Percentiles rank a stretch among this genome's conserved stretches.
These are phyloP conservation scores for Phytophthora ramorum DNA, from an alignment of 352 stramenopile species.

Conservation along the genomic window DNA sequence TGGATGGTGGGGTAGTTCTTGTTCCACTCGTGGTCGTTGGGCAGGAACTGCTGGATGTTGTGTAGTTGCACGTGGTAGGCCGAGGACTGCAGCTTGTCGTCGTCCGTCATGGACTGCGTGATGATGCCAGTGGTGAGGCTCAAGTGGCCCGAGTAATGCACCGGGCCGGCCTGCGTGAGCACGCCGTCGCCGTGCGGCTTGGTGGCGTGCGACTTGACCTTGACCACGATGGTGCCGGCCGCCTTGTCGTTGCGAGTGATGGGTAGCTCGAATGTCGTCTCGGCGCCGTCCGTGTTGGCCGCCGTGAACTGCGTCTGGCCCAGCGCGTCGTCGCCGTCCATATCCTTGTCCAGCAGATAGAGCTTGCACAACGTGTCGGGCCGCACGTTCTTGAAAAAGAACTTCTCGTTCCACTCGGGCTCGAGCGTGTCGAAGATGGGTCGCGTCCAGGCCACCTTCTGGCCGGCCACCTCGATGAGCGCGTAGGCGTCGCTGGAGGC, in stretches of 20 bases:
- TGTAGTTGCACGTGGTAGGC: constrained; percentile 46
- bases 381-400: constrained; percentile 49
- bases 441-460: constrained; percentile 45
- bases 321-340: too few relatives aligned
- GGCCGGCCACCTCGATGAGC: constrained; percentile 41
- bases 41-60: constrained; percentile 35
- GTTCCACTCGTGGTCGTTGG: constrained; percentile 46
- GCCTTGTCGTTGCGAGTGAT: constrained; percentile 33
- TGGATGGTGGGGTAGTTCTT: constrained; percentile 43
- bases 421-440: constrained; percentile 44
- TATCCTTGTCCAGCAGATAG: too few relatives aligned
- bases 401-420: constrained; percentile 48
- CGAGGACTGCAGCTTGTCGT: constrained; percentile 33
- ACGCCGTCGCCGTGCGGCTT: constrained; percentile 2
- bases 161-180: constrained; percentile 37
- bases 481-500: constrained; percentile 51
- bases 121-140: constrained; percentile 35
- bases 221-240: constrained; percentile 40
- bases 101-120: constrained; percentile 33
- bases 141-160: constrained; percentile 45
- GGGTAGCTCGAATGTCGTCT: constrained; percentile 39
- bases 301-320: constrained; percentile 43
- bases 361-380: constrained; percentile 45
- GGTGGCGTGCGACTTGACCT: constrained; percentile 35
- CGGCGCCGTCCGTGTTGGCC: constrained; percentile 32